Percentiles rank a stretch among this genome's conserved stretches.
Conservation (phyloP, 1,284 basidiomycete genomes). For the Ustilago trichophora region DNA sequence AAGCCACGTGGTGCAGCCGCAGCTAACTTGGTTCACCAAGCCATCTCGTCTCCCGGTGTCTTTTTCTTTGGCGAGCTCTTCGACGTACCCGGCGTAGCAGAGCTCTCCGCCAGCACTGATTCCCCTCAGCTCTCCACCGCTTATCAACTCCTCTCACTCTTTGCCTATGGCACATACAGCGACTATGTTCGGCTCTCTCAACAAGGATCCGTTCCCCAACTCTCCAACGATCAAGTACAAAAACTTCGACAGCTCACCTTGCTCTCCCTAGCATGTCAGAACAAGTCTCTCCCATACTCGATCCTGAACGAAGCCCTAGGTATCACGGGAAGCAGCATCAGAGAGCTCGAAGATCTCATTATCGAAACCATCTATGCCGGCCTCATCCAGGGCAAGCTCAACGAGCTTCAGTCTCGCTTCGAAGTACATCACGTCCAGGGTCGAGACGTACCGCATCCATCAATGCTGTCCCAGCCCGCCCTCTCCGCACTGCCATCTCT, state of each 20-base stretch:
- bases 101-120: conserved; percentile 63
- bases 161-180: conserved; percentile 84
- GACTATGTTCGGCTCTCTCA: conserved; percentile 69
- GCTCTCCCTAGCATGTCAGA: conserved; percentile 70
- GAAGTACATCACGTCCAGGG: conserved; percentile 91
- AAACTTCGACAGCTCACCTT: conserved; percentile 93
- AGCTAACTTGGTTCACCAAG: conserved; percentile 85
- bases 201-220: not conserved
- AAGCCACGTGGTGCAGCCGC: conserved; percentile 88
- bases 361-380: conserved; percentile 94
- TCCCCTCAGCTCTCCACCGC: conserved; percentile 50
- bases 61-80: conserved; percentile 90
- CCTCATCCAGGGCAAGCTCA: conserved; percentile 85
- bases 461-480: not conserved
- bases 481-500: not conserved
- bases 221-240: conserved; percentile 77
- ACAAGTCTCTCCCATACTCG: conserved; percentile 35
- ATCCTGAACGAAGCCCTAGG: conserved; percentile 30
- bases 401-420: conserved; percentile 84
- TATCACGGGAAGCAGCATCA: conserved; percentile 70
- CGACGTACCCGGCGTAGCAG: conserved; percentile 80
- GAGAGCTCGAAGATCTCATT: conserved; percentile 88
- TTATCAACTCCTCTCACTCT: conserved; percentile 76
- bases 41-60: conserved; percentile 84
- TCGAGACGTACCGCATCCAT: conserved; percentile 73